Evolutionary conservation across 2,329 filamentous ascomycete genomes (phyloP), one percentile per base, ranked within the genome.

Genomic region (Esteya vermicola): DNA sequence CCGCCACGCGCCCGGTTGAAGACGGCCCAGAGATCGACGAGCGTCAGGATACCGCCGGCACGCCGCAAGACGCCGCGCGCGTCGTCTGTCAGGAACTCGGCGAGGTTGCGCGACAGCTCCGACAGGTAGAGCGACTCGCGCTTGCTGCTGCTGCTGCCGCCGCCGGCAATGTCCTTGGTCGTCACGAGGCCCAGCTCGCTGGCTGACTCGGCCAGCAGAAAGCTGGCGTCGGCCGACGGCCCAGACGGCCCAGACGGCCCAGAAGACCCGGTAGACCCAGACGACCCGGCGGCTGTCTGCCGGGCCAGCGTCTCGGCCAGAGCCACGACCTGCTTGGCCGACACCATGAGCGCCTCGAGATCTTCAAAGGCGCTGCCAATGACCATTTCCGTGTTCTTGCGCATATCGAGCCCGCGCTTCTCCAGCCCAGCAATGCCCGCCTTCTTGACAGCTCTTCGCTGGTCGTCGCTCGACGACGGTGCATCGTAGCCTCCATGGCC

Each of bases 281-380:
- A 36, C 8, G 46, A 47, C 9, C 67, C 64, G 44, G 16, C 12
- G 18, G 38, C 35, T 18, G 64, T 64, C 52, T 88, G 81, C 12
- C 75, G 68, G 2, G 85, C 78, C 50, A 96, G 89, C 14, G 78
- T 78, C 58, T 96, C 89, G 1, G 91, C 91, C 32, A 98, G 76
- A 6, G 86, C 85, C 38, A 96, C 81, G 36, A 98, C 85, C 55
- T 98, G 85, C 55, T 96, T 95, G 6, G 91, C 91, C 4, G 89
- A 95, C 4, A 88, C 85, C 89, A 96, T 98, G 28, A 98, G 68
- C 4, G 91, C 88, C 55, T 96, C 89, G 0, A 98, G 72, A 53
- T 98, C 91, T 55, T 95, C 89, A 52, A 98, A 98, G 0, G 91
- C 88, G 48, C 75, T 86, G 21, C 89, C 89, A 47, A 98, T 94